Base-by-base conservation (phyloP, 1,139 yeast genomes). In the Eremothecium gossypii region DNA sequence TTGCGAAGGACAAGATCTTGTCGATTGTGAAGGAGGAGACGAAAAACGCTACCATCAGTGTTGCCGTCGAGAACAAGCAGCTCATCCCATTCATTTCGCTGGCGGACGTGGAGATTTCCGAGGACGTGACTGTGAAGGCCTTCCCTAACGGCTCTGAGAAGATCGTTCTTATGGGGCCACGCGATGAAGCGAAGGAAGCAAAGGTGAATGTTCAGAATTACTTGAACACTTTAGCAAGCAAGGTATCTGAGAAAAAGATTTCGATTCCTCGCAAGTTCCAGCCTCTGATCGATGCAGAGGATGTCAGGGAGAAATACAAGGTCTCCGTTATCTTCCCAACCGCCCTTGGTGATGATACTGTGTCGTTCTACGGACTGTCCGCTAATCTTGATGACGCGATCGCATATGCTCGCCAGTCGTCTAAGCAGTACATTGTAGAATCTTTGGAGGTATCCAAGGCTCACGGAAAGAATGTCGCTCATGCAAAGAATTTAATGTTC, bases 361-460 rank as follows among this genome's bases (percentile, higher is more conserved):
- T 79, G 44, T 65, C 76, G 42, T 84, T 83, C 58, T 72, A 79
- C 46, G 95, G 96, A 46, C 73, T 73, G 41, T 65, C 69, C 47
- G 60, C 67, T 29, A 72, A 74, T 44, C 72, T 87, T 43, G 55
- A 71, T 12, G 64, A 66, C 17, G 96, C 96, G 29, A 71, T 82
- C 51, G 72, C 72, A 5, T 59, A 59, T 45, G 75, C 79, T 10
- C 68, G 72, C 63, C 65, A 65, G 63, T 76, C 66, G 61, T 74
- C 80, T 51, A 63, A 73, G 57, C 58, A 70, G 40, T 68, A 74
- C 70, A 57, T 73, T 63, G 78, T 83, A 38, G 87, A 83, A 53
- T 67, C 77, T 20, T 71, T 89, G 58, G 94, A 85, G 54, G 79
- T 89, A 67, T 78, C 93, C 20, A 80, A 76, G 61, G 95, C 96